Evolutionary conservation across 2,329 filamentous ascomycete species (phyloP), one percentile per base, ranked within the genome.

Genomic region (Fusarium sp.): DNA sequence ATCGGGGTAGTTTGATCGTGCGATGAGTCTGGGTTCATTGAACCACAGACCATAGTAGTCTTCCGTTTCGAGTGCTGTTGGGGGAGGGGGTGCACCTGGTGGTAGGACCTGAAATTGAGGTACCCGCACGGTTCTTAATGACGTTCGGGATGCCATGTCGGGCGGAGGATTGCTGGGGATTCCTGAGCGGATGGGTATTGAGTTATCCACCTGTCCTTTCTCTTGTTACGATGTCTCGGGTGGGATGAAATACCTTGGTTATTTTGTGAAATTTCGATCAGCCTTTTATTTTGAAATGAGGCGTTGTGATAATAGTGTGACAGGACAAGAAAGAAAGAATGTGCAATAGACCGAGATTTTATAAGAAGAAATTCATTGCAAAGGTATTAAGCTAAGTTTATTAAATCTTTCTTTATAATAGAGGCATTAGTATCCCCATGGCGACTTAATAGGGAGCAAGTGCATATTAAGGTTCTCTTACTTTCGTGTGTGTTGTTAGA

Each of bases 361-460:
- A 15, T 36, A 3, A 8, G 13, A 27, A 15, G 3, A 6, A 27
- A 15, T 20, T 0, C 22, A 15, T 12, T 5, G 9, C 15, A 1
- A 11, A 52, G 7, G 2, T n/a, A 15, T 27, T 2, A 15, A 3
- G 13, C 22, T 13, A 9, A 22, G 13, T 20, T 52, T 1, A 1
- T 38, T 20, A 5, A 12, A 27, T 8, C 7, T 27, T 27, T 8
- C 8, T 15, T 3, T 9, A 36, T 1, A 36, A 3, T 6, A 36
- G 8, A 9, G 27, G 7, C 13, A 7, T 6, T 15, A 3, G 4
- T 4, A n/a, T 25, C 3, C 1, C 3, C 8, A 8, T 14, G 2
- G 2, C 5, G 2, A n/a, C 14, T n/a, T 20, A 6, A n/a, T 8
- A 9, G 13, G 15, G 27, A n/a, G 3, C 7, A 7, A 18, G 7